Evolutionary conservation across 192 early-diverging fungal genomes (phyloP).

Genomic region (Ambispora gerdemannii): DNA sequence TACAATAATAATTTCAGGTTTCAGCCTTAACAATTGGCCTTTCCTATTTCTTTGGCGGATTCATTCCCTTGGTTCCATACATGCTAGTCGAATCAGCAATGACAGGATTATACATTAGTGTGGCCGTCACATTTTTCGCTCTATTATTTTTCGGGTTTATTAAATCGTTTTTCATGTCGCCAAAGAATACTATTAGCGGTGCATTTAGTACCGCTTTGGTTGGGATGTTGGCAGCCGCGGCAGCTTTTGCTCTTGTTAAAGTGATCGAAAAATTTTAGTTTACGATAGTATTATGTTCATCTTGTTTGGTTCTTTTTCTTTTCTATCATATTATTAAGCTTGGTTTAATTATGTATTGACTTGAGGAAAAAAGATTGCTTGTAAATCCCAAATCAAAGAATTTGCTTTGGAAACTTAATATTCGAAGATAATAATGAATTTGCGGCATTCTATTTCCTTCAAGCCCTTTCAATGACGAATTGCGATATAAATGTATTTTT

Average conservation of each 20-base stretch:
- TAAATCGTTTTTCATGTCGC: constrained; percentile 50
- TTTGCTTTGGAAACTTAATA: too few relatives aligned
- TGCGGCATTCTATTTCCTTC: too few relatives aligned
- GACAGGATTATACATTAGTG: constrained; percentile 49
- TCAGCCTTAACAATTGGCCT: constrained; percentile 56
- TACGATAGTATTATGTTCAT: too few relatives aligned
- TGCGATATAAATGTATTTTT: too few relatives aligned
- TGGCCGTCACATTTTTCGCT: constrained; percentile 48
- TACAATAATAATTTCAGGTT: neutral
- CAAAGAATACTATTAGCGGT: constrained; percentile 36
- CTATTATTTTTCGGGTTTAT: constrained; percentile 61
- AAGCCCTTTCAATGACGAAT: too few relatives aligned
- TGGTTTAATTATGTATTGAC: too few relatives aligned
- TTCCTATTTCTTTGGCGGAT: constrained; percentile 60
- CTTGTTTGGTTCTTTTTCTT: too few relatives aligned
- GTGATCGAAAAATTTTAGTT: constrained; percentile 7
- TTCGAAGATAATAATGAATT: too few relatives aligned
- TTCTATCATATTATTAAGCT: too few relatives aligned
- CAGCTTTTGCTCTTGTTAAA: constrained; percentile 11
- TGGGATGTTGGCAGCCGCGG: constrained; percentile 46
- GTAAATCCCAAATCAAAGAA: too few relatives aligned
- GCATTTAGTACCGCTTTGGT: constrained; percentile 48
- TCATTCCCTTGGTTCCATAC: constrained; percentile 65
- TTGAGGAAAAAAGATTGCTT: too few relatives aligned
- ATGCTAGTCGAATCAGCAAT: constrained; percentile 40